Evolutionary conservation across 768 basidiomycete species (phyloP), one percentile per base, ranked within the genome.

Genomic region (Daedaleopsis nitida): DNA sequence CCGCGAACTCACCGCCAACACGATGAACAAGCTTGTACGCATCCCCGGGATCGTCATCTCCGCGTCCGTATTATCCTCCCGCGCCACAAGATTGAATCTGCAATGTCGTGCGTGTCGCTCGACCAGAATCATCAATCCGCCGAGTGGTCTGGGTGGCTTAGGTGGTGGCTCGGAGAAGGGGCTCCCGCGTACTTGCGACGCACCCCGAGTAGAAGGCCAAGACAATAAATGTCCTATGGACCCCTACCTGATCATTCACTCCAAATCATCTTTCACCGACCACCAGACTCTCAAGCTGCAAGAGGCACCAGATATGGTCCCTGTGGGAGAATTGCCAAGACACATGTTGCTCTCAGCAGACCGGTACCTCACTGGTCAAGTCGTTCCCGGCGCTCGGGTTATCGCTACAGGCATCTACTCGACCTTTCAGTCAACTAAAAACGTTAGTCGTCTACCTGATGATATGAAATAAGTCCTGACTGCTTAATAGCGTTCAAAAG

Each of bases 261-360:
- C 94, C 39, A 92, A 94, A 75, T 98, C 94, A 35, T 81, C 85
- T 7, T 99, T 98, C 70, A 89, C 95, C 9, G 97, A 99, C 71
- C 95, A 97, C 67, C 97, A 99, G 75, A 91, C 86, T 12, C 82
- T 99, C 67, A 99, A 99, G 73, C 83, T 99, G 13, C 97, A 99
- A 75, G 97, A 99, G 75, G 96, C 96, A 17, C 97, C 97, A 0
- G 97, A 99, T 73, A 97, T 98, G 94, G 97, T 99, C 1, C 97
- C 97, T 0, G 96, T 98, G 24, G 97, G 97, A 81, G 97, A 99
- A 71, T 80, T 99, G 44, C 97, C 97, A 10, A 78, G 96, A 52
- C 97, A 98, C 72, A 94, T 99, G 83, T 82, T 96, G 53, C 79
- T 99, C 24, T 96, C 92, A 32, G 87, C 86, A 5, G 97, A 99